These are phyloP conservation scores for Arabidopsis arenosa DNA, from an alignment of 345 rosid species.

Conservation along the genomic window DNA sequence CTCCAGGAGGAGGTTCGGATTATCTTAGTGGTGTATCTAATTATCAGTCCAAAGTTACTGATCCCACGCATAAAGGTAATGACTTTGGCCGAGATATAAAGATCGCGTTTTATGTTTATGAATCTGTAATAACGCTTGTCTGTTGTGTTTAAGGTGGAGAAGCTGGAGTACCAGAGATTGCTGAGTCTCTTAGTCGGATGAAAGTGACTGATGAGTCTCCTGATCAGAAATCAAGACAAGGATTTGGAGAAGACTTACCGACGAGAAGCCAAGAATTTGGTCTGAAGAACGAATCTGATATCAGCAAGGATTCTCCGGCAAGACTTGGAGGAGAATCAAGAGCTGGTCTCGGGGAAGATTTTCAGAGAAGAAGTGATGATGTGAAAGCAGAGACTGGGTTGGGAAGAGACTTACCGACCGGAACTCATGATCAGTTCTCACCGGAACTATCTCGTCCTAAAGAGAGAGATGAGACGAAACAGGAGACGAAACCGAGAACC, in stretches of 20 bases:
- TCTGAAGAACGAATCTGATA: neutral
- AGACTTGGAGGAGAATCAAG: neutral
- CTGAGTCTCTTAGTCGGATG: conserved; percentile 50
- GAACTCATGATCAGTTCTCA: conserved; percentile 63
- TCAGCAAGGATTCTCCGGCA: neutral
- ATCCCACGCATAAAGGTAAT: conserved; percentile 55
- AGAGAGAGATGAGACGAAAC: neutral
- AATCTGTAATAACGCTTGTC: neutral
- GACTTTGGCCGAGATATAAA: neutral
- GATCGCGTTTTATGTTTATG: neutral
- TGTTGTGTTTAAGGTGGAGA: conserved; percentile 39
- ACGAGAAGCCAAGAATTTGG: conserved; percentile 12
- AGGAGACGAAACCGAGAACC: conserved; percentile 38
- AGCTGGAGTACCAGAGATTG: conserved; percentile 44
- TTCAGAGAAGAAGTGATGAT: conserved; percentile 18
- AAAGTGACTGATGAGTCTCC: conserved; percentile 39
- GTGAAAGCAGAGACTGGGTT: conserved; percentile 4
- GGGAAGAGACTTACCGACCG: conserved; percentile 30
- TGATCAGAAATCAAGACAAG: conserved; percentile 25
- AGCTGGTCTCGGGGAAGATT: neutral
- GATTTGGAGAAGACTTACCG: neutral
- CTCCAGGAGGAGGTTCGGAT: conserved; percentile 45
- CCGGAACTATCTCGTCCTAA: conserved; percentile 46
- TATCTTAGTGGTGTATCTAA: conserved; percentile 48
- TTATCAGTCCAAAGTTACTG: conserved; percentile 63